phyloP scores from a whole-genome alignment of 2,329 filamentous ascomycete genomes.

The Talaromyces albobiverticillius region DNA sequence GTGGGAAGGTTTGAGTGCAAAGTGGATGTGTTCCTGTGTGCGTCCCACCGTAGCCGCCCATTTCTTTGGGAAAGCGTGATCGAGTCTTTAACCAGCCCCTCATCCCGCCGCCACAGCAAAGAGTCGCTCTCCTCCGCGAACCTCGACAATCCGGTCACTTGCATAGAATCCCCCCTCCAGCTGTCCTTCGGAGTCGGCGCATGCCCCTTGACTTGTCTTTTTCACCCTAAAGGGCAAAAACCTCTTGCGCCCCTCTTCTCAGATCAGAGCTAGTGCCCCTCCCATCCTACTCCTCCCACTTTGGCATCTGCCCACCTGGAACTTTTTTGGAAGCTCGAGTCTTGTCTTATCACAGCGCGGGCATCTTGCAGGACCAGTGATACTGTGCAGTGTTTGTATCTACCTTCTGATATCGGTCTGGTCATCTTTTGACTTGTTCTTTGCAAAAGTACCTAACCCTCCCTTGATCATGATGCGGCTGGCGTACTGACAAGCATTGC shows the following conservation, averaged over 20 bases:
- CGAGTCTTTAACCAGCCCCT: not conserved
- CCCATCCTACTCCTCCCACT: not conserved
- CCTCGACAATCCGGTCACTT: not conserved
- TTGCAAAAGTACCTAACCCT: not conserved
- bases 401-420: not conserved
- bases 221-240: not conserved
- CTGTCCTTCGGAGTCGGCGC: not conserved
- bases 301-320: not conserved
- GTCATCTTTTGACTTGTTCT: not conserved
- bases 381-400: not conserved
- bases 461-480: not conserved
- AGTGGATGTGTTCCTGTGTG: not conserved
- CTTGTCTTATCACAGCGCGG: conserved; percentile 1
- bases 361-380: conserved; percentile 7
- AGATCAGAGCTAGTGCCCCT: not conserved
- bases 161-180: not conserved
- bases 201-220: not conserved
- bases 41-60: not conserved
- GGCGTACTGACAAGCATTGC: not conserved
- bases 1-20: not conserved
- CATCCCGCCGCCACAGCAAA: not conserved
- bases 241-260: not conserved
- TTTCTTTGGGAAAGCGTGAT: not conserved
- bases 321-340: too few species aligned
- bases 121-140: not conserved